A percentile compares a stretch with the other conserved stretches of the same genome.
phyloP scores from a whole-genome alignment of 2,329 filamentous ascomycete species.

The Colletotrichum limetticola region DNA sequence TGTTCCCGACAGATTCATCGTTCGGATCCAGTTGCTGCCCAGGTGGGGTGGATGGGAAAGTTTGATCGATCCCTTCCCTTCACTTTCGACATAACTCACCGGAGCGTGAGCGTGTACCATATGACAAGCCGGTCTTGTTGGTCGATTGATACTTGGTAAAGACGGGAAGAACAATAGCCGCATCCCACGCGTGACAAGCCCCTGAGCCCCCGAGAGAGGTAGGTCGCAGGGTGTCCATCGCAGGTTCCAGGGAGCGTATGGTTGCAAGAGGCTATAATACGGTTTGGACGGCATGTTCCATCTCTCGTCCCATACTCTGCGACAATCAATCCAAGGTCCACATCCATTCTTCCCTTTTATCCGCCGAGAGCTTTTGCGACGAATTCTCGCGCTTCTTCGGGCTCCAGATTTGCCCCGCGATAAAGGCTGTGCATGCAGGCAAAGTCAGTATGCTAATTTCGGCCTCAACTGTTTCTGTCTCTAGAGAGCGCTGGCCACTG shows the following conservation, averaged over 20 bases:
- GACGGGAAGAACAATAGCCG: background rate
- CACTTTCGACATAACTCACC: background rate
- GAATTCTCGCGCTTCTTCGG: conserved; percentile 13
- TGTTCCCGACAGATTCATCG: conserved; percentile 31
- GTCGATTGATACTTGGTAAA: background rate
- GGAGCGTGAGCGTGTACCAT: background rate
- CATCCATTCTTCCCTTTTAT: conserved; percentile 5
- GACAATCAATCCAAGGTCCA: conserved; percentile 13
- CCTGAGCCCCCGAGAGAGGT: too few relatives aligned
- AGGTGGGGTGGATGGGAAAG: conserved; percentile 19
- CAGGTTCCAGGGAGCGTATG: background rate
- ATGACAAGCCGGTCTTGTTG: background rate
- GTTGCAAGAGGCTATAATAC: background rate
- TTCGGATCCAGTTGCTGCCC: conserved; percentile 17
- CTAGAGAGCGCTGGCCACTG: background rate
- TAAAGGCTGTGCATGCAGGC: conserved; percentile 31
- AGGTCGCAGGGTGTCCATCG: background rate
- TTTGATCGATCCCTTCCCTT: conserved; percentile 6
- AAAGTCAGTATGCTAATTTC: conserved; percentile 20
- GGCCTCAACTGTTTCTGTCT: conserved; percentile 20
- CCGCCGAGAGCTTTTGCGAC: conserved; percentile 7
- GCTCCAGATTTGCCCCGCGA: conserved; percentile 28
- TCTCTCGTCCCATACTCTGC: conserved; percentile 15
- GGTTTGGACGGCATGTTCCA: background rate
- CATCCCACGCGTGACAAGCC: background rate